Evolutionary conservation across 805 yeast genomes (phyloP), one percentile per base, ranked within the genome.

Genomic region (Ogataea methylovora): DNA sequence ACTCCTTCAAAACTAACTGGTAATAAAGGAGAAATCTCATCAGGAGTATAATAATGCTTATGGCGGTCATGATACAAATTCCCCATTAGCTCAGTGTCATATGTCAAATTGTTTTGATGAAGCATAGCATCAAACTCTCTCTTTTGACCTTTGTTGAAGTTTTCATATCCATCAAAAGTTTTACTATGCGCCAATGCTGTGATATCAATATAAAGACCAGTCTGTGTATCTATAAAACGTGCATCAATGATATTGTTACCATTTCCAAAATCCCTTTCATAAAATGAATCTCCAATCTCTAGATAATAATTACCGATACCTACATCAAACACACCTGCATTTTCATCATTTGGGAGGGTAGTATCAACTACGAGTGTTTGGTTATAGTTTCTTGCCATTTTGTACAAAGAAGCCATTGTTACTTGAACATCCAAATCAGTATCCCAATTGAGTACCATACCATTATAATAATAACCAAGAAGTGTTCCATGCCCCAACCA

Each of bases 401-500:
- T 49, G 32, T 58, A 54, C 32, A 73, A 47, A 24, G 70, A 68
- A 2, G 42, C 46, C 38, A 70, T 67, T 1, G 81, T 69, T 48
- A 76, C 56, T 45, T 76, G 80, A n/a, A 73, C 79, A 55, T 77
- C 83, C 23, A 73, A 54, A 45, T 76, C 82, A 29, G 62, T 60
- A 50, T 76, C 84, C 79, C 80, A 77, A 7, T 79, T 78, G 41
- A 77, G 59, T 5, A 63, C 56, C 38, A 71, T 50, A 1, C 79
- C 81, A 48, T 72, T 74, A 67, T 74, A 75, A 43, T 70, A 68
- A 72, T 78, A 77, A 7, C 80, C 78, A 19, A 78, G 61, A 38
- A 78, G 57, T 8, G 81, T 60, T 3, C 84, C 84, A 51, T 76
- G 81, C 5, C 79, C 73, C 24, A 78, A 62, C 82, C 84, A 79